Evolutionary conservation across 1,284 basidiomycete species (phyloP).

Genomic region (Ustilago crameri): DNA sequence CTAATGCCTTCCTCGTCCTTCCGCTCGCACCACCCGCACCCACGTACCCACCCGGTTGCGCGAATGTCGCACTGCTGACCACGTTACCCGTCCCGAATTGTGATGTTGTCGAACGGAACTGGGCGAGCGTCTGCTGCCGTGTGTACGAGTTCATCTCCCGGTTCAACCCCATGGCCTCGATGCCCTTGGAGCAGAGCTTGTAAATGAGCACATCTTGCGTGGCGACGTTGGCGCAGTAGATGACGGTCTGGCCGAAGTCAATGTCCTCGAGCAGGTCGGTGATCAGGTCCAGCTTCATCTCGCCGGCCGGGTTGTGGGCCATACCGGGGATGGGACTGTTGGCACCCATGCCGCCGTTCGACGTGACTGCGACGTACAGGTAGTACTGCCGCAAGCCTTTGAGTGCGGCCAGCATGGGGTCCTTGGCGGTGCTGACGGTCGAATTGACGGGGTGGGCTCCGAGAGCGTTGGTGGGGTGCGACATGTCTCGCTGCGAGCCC

Average conservation of each 20-base stretch:
- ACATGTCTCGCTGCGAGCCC: slow-evolving; percentile 73
- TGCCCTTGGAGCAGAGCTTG: slow-evolving; percentile 83
- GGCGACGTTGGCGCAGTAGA: slow-evolving; percentile 64
- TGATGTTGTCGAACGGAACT: slow-evolving; percentile 75
- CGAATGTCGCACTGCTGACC: slow-evolving; percentile 69
- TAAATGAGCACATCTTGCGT: slow-evolving; percentile 71
- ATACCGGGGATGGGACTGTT: slow-evolving; percentile 86
- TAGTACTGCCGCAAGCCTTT: slow-evolving; percentile 62
- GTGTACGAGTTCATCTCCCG: slow-evolving; percentile 85
- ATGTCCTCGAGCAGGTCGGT: slow-evolving; percentile 92
- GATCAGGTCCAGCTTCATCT: slow-evolving; percentile 96
- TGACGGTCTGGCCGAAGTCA: slow-evolving; percentile 70
- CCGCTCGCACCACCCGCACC: slow-evolving; percentile 36
- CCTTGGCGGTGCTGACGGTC: slow-evolving; percentile 40
- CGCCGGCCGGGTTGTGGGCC: slow-evolving; percentile 81
- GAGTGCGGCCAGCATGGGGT: slow-evolving; percentile 48
- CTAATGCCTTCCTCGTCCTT: slow-evolving; percentile 74
- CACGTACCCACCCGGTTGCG: slow-evolving; percentile 74
- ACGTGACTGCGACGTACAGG: slow-evolving; percentile 64
- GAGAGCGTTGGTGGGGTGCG: slow-evolving; percentile 70
- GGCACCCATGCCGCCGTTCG: slow-evolving; percentile 78
- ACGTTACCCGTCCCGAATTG: slow-evolving; percentile 43
- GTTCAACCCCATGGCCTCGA: slow-evolving; percentile 81
- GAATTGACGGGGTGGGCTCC: slow-evolving; percentile 53
- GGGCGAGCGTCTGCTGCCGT: slow-evolving; percentile 81